Evolutionary conservation across 306 rosid genomes (phyloP).

Genomic region (Malus sylvestris): DNA sequence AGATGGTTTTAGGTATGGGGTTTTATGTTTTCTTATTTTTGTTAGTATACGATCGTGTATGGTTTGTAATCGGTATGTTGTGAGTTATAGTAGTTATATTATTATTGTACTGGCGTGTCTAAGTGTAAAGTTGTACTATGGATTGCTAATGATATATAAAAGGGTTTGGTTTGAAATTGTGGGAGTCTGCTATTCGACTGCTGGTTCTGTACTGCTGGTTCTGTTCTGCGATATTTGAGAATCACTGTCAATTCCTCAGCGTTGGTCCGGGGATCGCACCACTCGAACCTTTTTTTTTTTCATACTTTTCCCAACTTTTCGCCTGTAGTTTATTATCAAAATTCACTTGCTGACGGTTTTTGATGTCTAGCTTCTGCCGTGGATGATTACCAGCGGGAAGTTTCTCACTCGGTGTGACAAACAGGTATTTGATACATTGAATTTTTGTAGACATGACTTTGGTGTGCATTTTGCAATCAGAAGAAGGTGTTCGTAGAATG

Average conservation of each 20-base stretch:
- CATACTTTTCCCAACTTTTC: no score
- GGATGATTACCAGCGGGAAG: background rate
- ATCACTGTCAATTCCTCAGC: no score
- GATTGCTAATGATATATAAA: conserved; percentile 22
- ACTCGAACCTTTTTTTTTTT: no score
- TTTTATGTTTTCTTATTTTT: conserved; percentile 30
- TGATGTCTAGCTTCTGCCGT: background rate
- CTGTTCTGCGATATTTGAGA: background rate
- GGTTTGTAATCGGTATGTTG: conserved; percentile 29
- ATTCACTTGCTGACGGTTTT: background rate
- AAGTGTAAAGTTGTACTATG: conserved; percentile 24
- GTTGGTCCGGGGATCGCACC: no score
- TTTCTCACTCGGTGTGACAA: background rate
- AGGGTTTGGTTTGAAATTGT: conserved; percentile 5
- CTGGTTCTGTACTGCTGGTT: background rate
- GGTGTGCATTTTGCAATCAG: background rate
- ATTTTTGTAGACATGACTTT: background rate
- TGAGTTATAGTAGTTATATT: conserved; percentile 17
- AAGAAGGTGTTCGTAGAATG: background rate
- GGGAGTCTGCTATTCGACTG: background rate
- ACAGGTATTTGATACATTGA: no score
- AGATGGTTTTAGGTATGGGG: conserved; percentile 26
- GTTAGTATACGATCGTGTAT: conserved; percentile 29
- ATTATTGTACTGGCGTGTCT: conserved; percentile 17
- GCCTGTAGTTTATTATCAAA: background rate